Evolutionary conservation across 345 rosid genomes (phyloP), one percentile per base, ranked within the genome.

Genomic region (Psidium friedrichsthalianum): DNA sequence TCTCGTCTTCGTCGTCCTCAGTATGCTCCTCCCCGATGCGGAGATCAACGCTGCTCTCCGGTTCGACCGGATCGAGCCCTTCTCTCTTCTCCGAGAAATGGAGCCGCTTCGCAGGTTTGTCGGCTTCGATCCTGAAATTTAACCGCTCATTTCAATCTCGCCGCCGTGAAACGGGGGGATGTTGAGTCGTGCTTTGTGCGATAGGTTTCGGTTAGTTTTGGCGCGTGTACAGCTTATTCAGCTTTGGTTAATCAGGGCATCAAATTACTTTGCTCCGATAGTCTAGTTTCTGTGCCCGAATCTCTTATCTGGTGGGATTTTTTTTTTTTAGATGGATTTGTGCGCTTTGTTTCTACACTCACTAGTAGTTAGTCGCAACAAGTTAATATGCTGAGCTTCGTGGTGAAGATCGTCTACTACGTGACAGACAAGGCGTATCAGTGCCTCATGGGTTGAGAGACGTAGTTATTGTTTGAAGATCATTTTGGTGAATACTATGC

Each of bases 11-110:
- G 42, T n/a, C 85, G 9, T 84, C 83, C 56, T 13, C 56, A 14
- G 32, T 86, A 42, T 80, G 86, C 56, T 51, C 85, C 82, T 88
- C 87, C 85, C 83, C 82, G 83, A 27, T 54, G 51, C 86, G 74
- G 52, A 78, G 55, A 74, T 40, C 51, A 25, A 54, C 7, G 52
- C 14, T 87, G 58, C 74, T 82, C 15, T 85, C 86, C 54, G 16
- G 64, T 87, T 82, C 27, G 27, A 78, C 52, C 49, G 54, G 88
- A 0, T 56, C 58, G 12, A 86, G 52, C 83, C 86, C 86, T 54
- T 74, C 90, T 84, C 85, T 85, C 56, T 15, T 82, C 85, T 78
- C 87, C 44, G 44, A 61, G 82, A 86, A 78, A 52, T 86, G 87
- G 87, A 82, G 14, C 56, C 36, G 25, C 51, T 54, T 86, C 42